phyloP scores from a whole-genome alignment of 176 grass and related monocot genomes.

The Dactylis glomerata region DNA sequence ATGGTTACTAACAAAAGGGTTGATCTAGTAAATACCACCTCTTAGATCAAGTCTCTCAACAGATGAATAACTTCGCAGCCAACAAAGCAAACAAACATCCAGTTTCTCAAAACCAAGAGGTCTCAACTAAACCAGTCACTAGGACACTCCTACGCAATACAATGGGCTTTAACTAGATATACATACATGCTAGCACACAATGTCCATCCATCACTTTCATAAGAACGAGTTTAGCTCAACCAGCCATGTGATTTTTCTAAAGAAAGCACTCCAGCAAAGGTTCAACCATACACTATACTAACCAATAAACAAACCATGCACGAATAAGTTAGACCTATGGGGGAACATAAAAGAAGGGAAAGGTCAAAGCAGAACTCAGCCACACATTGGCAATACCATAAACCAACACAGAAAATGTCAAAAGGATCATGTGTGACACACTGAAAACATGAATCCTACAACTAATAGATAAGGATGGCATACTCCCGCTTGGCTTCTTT shows the following conservation, averaged over 20 bases:
- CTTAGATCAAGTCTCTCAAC: not conserved
- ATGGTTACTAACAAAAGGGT: not conserved
- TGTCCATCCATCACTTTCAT: not conserved
- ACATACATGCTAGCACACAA: not conserved
- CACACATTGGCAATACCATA: not conserved
- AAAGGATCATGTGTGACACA: too few relatives aligned
- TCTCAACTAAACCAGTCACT: not conserved
- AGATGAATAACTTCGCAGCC: not conserved
- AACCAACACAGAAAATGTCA: not conserved
- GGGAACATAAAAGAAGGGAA: not conserved
- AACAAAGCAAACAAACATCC: not conserved
- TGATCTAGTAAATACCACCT: not conserved
- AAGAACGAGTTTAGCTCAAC: not conserved
- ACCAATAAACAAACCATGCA: not conserved
- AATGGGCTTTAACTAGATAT: not conserved
- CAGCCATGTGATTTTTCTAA: not conserved
- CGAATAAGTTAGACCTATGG: not conserved
- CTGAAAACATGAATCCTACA: too few relatives aligned
- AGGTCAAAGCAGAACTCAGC: too few relatives aligned
- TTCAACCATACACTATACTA: not conserved
- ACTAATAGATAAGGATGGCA: too few relatives aligned
- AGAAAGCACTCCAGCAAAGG: not conserved
- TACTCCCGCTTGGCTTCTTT: too few relatives aligned
- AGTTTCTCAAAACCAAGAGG: not conserved
- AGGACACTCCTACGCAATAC: not conserved